A percentile compares a stretch with the other conserved stretches of the same genome.
phyloP scores from a whole-genome alignment of 768 basidiomycete species.

The Mycena floridula region DNA sequence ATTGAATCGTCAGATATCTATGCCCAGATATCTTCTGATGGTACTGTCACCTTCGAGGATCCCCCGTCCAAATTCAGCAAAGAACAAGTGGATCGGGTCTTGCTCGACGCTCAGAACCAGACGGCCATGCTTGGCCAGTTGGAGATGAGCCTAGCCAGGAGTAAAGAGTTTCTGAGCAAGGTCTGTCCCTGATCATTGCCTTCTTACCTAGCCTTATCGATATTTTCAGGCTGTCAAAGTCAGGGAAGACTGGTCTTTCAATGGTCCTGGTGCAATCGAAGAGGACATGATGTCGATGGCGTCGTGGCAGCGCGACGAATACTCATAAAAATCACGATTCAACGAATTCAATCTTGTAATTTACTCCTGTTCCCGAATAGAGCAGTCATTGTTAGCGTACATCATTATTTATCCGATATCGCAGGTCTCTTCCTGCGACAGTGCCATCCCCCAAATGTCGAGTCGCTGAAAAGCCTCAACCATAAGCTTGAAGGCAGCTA shows the following conservation, averaged over 20 bases:
- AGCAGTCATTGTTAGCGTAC: too few relatives aligned
- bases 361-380: too few relatives aligned
- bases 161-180: constrained; percentile 71
- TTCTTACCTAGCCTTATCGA: neutral
- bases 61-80: constrained; percentile 53
- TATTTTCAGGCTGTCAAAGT: neutral
- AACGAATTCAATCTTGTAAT: too few relatives aligned
- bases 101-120: constrained; percentile 52
- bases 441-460: too few relatives aligned
- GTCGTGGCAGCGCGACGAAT: too few relatives aligned
- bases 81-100: constrained; percentile 52
- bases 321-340: too few relatives aligned
- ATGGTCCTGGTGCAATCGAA: too few relatives aligned
- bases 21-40: constrained; percentile 60
- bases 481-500: too few relatives aligned
- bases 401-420: too few relatives aligned
- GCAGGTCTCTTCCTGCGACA: too few relatives aligned
- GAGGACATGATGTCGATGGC: too few relatives aligned
- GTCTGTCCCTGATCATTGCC: constrained; percentile 26
- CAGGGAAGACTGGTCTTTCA: neutral
- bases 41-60: constrained; percentile 71
- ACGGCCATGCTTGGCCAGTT: constrained; percentile 37
- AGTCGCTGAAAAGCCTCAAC: too few relatives aligned
- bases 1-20: constrained; percentile 67
- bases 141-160: constrained; percentile 53